phyloP scores from a whole-genome alignment of 2,329 filamentous ascomycete species.

The Fusarium napiforme region DNA sequence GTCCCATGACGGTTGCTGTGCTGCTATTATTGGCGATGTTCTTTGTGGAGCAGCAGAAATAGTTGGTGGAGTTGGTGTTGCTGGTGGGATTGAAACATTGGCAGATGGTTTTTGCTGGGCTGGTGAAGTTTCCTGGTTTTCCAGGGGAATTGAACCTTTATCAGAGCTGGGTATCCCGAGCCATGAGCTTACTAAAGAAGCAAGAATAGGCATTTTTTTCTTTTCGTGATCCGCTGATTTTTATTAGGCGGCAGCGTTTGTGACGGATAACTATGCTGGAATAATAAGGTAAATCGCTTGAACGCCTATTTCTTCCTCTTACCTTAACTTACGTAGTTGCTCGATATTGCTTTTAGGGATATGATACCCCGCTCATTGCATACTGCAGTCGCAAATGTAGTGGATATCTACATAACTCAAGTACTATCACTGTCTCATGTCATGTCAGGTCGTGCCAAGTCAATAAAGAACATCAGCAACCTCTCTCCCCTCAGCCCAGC shows the following conservation, averaged over 20 bases:
- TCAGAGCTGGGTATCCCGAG: slow-evolving; percentile 30
- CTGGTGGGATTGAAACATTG: slow-evolving; percentile 1
- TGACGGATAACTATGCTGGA: background rate
- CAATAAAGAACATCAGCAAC: background rate
- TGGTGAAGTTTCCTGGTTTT: slow-evolving; percentile 16
- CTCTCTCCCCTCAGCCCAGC: background rate
- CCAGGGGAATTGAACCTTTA: slow-evolving; percentile 6
- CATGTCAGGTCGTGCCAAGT: background rate
- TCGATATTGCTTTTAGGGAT: background rate
- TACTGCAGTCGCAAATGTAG: background rate
- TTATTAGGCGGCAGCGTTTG: background rate
- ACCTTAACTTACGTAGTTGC: background rate
- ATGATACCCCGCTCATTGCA: slow-evolving; percentile 25
- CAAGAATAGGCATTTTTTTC: slow-evolving; percentile 3
- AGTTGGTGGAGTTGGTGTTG: background rate
- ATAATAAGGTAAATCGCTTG: background rate
- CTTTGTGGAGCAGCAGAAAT: background rate
- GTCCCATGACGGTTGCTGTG: slow-evolving; percentile 50
- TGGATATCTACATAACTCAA: background rate
- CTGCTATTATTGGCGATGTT: background rate
- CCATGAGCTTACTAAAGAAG: slow-evolving; percentile 34
- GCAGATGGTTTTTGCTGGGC: slow-evolving; percentile 31
- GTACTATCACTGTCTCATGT: background rate
- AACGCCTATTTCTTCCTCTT: background rate
- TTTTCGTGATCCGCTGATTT: background rate